Evolutionary conservation across 345 rosid species (phyloP), one percentile per base, ranked within the genome.

Genomic region (Firmiana major): DNA sequence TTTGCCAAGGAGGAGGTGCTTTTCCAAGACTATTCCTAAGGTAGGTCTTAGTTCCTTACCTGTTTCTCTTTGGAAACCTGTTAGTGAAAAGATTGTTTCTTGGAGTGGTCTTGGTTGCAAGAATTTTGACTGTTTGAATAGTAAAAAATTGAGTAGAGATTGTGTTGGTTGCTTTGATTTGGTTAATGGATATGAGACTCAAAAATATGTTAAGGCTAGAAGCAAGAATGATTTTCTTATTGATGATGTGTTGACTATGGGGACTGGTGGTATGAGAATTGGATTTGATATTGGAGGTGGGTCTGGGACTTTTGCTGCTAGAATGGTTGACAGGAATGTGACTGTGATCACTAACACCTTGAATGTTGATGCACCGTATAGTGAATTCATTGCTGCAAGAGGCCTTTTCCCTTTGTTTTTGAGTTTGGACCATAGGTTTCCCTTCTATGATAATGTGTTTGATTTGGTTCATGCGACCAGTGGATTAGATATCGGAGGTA

Each of bases 51-150:
- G 40, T 17, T 78, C 83, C 34, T 81, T 78, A 53, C 97, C 98
- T 54, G 68, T 34, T 76, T 96, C 99, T 2, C 75, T 96, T 0
- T 96, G 98, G 99, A 88, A 86, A 74, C 82, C 91, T 80, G 89
- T 92, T 54, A 85, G 91, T 80, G 91, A 93, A 77, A 96, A 93
- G 89, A 83, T 85, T 73, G 86, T 87, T 12, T 90, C 87, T 83
- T 96, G 99, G 99, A 92, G 97, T 76, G 98, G 98, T 11, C 82
- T 93, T 60, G 97, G 94, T 51, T 96, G 99, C 81, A 91, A 93
- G 87, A 87, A 81, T 75, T 82, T 96, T 26, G 91, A 85, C 28
- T 93, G 98, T 79, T 87, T 96, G 85, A 92, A 87, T 80, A 88
- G 82, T 75, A 96, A 92, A 90, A 93, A 87, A 76, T 69, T 88